Base-by-base conservation (phyloP, 148 eudicot genomes). In the Camellia japonica region DNA sequence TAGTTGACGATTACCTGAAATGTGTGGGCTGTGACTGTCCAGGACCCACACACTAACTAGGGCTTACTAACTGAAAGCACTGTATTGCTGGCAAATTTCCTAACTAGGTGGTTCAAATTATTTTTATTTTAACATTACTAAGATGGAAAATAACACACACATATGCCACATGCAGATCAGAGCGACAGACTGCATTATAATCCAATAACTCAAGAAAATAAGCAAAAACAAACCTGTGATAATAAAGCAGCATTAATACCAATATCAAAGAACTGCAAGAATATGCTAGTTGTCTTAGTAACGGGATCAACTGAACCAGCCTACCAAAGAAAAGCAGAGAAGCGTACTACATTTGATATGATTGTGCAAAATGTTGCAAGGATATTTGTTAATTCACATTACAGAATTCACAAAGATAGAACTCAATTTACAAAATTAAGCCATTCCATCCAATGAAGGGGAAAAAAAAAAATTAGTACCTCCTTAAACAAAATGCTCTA, bases 261-360 rank as follows among this genome's bases (percentile, higher is more conserved):
- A 75, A 96, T 96, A 80, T 93, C 98, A 82, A 96, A 96, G 83
- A 88, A 93, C 87, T 91, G 95, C 83, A 93, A 85, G 86, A 90
- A 92, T 81, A 96, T 93, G 93, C 93, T 96, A 79, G 93, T 89
- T 68, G 90, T 85, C 91, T 78, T 91, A 2, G 99, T 96, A 81
- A 96, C 99, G 73, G 99, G 99, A 85, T 96, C 99, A 58, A 93
- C 94, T 61, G 99, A 92, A 86, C 98, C 98, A 86, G 97, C 97
- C 99, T 96, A 88, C 65, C 62, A 84, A 73, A 80, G 78, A 69
- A 68, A 64, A 66, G 65, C 67, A 77, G 16, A 83, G 67, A 64
- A 15, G 8, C 3, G 5, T 18, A 30, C 47, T 63, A 14, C 58
- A 65, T 73, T 55, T 16, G 18, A 23, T 4, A 77, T 43, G 30